These are phyloP conservation scores for Thraustochytrium sp. DNA, from an alignment of 352 stramenopile species.

Conservation along the genomic window DNA sequence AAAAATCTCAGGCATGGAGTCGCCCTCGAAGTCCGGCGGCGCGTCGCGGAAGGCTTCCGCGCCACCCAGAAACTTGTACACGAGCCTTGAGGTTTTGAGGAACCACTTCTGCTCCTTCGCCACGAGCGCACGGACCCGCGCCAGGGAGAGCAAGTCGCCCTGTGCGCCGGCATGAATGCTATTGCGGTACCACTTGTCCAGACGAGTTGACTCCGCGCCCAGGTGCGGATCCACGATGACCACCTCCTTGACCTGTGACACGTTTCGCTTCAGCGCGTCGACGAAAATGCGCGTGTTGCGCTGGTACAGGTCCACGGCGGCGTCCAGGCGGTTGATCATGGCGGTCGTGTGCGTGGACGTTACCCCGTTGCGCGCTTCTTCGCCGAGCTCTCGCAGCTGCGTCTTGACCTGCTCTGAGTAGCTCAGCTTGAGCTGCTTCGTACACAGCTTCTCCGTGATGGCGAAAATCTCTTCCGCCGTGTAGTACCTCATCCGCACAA, in stretches of 20 bases:
- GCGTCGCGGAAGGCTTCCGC: no score
- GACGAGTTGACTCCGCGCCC: not conserved
- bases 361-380: not conserved
- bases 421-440: not conserved
- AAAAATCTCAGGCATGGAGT: constrained; percentile 29
- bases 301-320: not conserved
- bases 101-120: constrained; percentile 1
- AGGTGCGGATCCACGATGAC: not conserved
- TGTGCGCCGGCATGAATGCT: no score
- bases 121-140: not conserved
- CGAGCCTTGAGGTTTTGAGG: not conserved
- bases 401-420: not conserved
- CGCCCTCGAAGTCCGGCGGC: no score
- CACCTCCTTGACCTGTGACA: constrained; percentile 24
- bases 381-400: not conserved
- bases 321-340: not conserved
- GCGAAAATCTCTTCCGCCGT: no score
- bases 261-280: not conserved
- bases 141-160: not conserved
- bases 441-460: not conserved
- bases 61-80: no score
- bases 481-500: not conserved
- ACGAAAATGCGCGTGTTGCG: constrained; percentile 18
- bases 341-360: not conserved
- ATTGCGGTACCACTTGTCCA: constrained; percentile 18